A percentile compares a stretch with the other conserved stretches of the same genome.
phyloP scores from a whole-genome alignment of 176 grass and related monocot species.

The Poa pratensis region DNA sequence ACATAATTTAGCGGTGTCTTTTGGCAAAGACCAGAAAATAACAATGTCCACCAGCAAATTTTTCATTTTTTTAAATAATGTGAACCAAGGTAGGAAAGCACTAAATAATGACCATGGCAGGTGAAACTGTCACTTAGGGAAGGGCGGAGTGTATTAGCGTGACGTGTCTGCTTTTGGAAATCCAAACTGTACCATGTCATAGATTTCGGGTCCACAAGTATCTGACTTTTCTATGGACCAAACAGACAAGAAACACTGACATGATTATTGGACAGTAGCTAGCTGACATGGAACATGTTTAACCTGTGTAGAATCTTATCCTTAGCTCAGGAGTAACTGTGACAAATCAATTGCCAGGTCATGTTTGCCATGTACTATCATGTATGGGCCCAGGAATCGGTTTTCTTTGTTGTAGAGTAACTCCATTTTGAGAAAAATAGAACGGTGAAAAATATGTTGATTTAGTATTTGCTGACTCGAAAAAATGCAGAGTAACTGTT shows the following conservation, averaged over 20 bases:
- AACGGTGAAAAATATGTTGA: too few relatives aligned
- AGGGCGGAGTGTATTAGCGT: not conserved
- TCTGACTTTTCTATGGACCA: not conserved
- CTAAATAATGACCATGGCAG: not conserved
- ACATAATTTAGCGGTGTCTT: too few relatives aligned
- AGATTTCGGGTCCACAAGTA: not conserved
- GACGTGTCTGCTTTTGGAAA: not conserved
- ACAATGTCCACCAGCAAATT: too few relatives aligned
- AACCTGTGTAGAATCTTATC: slow-evolving; percentile 10
- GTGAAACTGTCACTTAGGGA: not conserved
- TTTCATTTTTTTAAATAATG: too few relatives aligned
- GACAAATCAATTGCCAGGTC: not conserved
- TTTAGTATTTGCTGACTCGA: too few relatives aligned
- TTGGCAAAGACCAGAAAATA: too few relatives aligned
- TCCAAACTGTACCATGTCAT: not conserved
- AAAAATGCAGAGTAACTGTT: too few relatives aligned
- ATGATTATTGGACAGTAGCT: not conserved
- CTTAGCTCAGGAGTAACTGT: not conserved
- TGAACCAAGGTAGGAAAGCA: not conserved
- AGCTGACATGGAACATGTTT: slow-evolving; percentile 1
- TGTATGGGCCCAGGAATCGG: not conserved
- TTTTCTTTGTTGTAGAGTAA: not conserved
- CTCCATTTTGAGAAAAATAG: not conserved
- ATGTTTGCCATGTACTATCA: not conserved
- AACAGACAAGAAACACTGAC: slow-evolving; percentile 15